Percentiles rank a stretch among this genome's conserved stretches.
Evolutionary conservation across 2,329 filamentous ascomycete species (phyloP).

Genomic region (Colletotrichum abscissum): DNA sequence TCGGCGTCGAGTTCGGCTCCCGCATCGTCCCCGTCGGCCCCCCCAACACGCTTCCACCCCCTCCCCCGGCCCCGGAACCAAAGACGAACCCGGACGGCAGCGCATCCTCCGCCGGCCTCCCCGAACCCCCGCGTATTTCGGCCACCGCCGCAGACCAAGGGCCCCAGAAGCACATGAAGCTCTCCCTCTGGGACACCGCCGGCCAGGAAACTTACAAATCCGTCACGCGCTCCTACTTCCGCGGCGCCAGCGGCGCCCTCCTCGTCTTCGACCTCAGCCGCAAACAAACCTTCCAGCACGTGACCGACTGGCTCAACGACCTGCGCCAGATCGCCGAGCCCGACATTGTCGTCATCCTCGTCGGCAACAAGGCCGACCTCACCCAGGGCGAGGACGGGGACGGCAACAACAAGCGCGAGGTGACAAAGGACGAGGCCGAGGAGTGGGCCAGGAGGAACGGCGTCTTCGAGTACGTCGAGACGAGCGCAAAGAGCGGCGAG

Average conservation of each 20-base stretch:
- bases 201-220: conserved; percentile 98
- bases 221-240: conserved; percentile 93
- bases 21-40: conserved; percentile 92
- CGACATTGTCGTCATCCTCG: conserved; percentile 92
- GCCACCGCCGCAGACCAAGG: conserved; percentile 39
- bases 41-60: conserved; percentile 69
- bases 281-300: conserved; percentile 85
- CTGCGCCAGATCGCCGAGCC: conserved; percentile 95
- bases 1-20: conserved; percentile 95
- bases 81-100: conserved; percentile 19
- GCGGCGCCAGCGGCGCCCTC: conserved; percentile 77
- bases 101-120: conserved; percentile 55
- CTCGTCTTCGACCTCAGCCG: conserved; percentile 96
- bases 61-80: conserved; percentile 37
- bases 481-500: conserved; percentile 93
- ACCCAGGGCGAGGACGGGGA: conserved; percentile 53
- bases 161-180: conserved; percentile 85
- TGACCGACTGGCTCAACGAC: conserved; percentile 93
- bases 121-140: conserved; percentile 59
- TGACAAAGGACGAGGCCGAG: conserved; percentile 84
- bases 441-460: conserved; percentile 90
- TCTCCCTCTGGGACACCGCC: conserved; percentile 94
- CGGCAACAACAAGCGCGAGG: conserved; percentile 75
- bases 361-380: conserved; percentile 95
- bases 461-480: conserved; percentile 94